A percentile compares a stretch with the other conserved stretches of the same genome.
Evolutionary conservation across 1,284 basidiomycete species (phyloP).

Genomic region (Acaromyces ingoldii): DNA sequence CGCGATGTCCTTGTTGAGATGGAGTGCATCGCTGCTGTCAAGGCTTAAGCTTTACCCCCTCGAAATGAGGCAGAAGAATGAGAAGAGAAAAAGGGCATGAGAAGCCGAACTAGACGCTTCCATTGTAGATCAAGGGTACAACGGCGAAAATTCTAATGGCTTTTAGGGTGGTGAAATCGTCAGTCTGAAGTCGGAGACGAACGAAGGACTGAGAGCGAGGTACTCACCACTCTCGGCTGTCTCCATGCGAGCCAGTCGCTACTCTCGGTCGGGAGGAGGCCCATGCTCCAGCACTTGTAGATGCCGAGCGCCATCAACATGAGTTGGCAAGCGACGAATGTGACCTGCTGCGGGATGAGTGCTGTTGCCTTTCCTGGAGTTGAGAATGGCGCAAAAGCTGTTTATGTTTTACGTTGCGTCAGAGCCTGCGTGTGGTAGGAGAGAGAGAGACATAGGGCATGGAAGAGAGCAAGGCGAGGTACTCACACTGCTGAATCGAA

Average conservation of each 20-base stretch:
- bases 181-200: neutral
- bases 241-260: slow-evolving; percentile 50
- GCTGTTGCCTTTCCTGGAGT: slow-evolving; percentile 25
- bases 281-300: slow-evolving; percentile 51
- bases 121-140: too few relatives aligned
- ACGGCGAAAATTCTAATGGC: slow-evolving; percentile 9
- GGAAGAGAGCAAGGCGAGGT: slow-evolving; percentile 5
- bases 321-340: slow-evolving; percentile 40
- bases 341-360: slow-evolving; percentile 32
- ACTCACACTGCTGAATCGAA: slow-evolving; percentile 28
- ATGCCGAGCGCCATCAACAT: slow-evolving; percentile 34
- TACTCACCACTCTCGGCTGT: slow-evolving; percentile 35
- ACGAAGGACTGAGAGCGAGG: neutral
- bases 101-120: too few relatives aligned
- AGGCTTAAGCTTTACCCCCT: slow-evolving; percentile 12
- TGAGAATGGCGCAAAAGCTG: slow-evolving; percentile 35
- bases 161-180: neutral
- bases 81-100: too few relatives aligned
- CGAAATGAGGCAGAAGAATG: too few relatives aligned
- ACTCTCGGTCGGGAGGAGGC: slow-evolving; percentile 45
- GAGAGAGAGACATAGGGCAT: neutral
- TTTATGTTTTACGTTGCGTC: too few relatives aligned
- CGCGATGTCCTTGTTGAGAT: slow-evolving; percentile 82
- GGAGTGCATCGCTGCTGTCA: slow-evolving; percentile 68
- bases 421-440: too few relatives aligned